phyloP scores from a whole-genome alignment of 208 protist species.

The Acanthamoeba royreba region DNA sequence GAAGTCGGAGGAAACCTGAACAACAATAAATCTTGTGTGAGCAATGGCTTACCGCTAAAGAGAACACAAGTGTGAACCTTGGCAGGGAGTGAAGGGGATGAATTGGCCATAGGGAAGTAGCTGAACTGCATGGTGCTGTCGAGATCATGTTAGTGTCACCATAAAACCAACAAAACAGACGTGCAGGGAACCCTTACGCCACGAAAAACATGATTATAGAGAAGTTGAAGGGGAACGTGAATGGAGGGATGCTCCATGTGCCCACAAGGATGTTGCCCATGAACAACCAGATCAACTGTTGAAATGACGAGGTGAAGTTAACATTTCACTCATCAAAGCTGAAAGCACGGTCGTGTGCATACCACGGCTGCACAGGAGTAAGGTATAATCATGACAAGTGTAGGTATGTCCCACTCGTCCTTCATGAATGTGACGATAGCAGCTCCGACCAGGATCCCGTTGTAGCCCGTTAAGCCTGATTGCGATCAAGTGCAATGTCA shows the following conservation, averaged over 20 bases:
- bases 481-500: not conserved
- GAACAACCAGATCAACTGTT: not conserved
- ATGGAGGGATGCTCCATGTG: not conserved
- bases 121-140: not conserved
- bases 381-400: not conserved
- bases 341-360: not conserved
- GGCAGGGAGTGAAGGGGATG: not conserved
- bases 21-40: not conserved
- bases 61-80: not conserved
- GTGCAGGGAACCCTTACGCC: not conserved
- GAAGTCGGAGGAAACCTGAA: not conserved
- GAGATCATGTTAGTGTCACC: not conserved
- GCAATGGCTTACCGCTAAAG: not conserved
- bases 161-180: not conserved
- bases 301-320: not conserved
- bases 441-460: not conserved
- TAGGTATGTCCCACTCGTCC: not conserved
- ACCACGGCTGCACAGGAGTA: not conserved
- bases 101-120: not conserved
- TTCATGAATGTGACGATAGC: not conserved
- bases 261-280: not conserved
- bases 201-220: not conserved
- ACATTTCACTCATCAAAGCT: not conserved
- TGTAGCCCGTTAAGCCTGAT: not conserved
- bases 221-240: constrained; percentile 10